phyloP scores from a whole-genome alignment of 202 grass and related monocot species.

The Carex sylvatica region DNA sequence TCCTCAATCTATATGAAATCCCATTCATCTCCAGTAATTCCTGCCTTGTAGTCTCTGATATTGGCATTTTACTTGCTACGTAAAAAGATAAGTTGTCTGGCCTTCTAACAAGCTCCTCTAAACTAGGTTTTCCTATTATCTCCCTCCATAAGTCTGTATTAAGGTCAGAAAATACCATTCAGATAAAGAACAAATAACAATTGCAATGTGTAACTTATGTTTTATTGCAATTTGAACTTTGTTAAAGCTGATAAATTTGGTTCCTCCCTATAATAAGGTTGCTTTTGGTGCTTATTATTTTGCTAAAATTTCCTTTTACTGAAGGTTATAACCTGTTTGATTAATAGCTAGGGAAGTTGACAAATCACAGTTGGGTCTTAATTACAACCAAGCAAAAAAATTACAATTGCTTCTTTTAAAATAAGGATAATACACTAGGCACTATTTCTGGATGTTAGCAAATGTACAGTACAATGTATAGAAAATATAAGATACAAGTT shows the following conservation, averaged over 20 bases:
- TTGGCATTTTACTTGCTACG: slow-evolving; percentile 86
- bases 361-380: background rate
- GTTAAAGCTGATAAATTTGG: too few species aligned
- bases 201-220: background rate
- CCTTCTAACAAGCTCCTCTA: slow-evolving; percentile 67
- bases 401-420: background rate
- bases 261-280: too few species aligned
- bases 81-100: slow-evolving; percentile 89
- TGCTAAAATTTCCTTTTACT: too few species aligned
- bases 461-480: background rate
- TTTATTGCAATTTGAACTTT: slow-evolving; percentile 3
- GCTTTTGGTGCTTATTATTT: too few species aligned
- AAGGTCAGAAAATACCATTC: background rate
- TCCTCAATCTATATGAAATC: slow-evolving; percentile 69
- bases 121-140: slow-evolving; percentile 58
- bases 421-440: background rate
- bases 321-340: too few species aligned
- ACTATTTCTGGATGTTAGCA: slow-evolving; percentile 4
- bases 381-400: slow-evolving; percentile 20
- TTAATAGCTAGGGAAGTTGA: too few species aligned
- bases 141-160: slow-evolving; percentile 77
- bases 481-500: background rate
- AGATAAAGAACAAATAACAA: slow-evolving; percentile 7
- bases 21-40: slow-evolving; percentile 89
- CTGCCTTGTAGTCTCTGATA: slow-evolving; percentile 81